phyloP scores from a whole-genome alignment of 495 filamentous ascomycete genomes.

The Friedmanniomyces simplex region DNA sequence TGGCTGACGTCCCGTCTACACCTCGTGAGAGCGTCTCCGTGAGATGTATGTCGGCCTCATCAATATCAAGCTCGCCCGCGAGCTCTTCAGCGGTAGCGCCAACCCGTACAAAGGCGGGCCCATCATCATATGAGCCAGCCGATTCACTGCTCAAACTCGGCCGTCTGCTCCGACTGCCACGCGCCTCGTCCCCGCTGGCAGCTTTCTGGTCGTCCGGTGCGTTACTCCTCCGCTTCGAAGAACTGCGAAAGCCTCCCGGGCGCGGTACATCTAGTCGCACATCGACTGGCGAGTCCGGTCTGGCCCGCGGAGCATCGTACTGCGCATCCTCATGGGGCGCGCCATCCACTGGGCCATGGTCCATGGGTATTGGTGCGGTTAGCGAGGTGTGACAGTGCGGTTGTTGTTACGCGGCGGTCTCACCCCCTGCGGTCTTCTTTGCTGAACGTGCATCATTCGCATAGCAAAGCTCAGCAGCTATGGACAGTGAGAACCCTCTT shows the following conservation, averaged over 20 bases:
- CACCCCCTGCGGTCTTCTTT: not conserved
- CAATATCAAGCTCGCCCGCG: not conserved
- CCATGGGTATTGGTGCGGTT: constrained; percentile 7
- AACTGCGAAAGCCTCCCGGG: not conserved
- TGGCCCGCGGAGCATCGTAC: constrained; percentile 3
- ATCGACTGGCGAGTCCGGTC: constrained; percentile 1
- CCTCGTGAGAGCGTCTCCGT: not conserved
- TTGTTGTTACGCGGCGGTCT: not conserved
- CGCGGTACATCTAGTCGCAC: not conserved
- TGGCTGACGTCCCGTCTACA: not conserved
- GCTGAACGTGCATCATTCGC: not conserved
- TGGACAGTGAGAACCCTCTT: not conserved
- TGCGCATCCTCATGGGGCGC: constrained; percentile 8
- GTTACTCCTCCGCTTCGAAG: not conserved
- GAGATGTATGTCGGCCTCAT: not conserved
- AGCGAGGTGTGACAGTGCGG: not conserved
- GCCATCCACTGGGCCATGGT: constrained; percentile 16
- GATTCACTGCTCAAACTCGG: constrained; percentile 5
- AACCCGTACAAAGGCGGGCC: not conserved
- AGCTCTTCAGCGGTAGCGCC: constrained; percentile 7
- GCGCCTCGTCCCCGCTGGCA: not conserved
- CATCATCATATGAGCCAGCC: not conserved
- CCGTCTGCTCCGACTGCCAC: constrained; percentile 1
- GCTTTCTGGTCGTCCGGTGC: not conserved
- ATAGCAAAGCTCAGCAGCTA: not conserved